A percentile compares a stretch with the other conserved stretches of the same genome.
Evolutionary conservation across 352 stramenopile genomes (phyloP).

Genomic region (Pythium rhizo-oryzae): DNA sequence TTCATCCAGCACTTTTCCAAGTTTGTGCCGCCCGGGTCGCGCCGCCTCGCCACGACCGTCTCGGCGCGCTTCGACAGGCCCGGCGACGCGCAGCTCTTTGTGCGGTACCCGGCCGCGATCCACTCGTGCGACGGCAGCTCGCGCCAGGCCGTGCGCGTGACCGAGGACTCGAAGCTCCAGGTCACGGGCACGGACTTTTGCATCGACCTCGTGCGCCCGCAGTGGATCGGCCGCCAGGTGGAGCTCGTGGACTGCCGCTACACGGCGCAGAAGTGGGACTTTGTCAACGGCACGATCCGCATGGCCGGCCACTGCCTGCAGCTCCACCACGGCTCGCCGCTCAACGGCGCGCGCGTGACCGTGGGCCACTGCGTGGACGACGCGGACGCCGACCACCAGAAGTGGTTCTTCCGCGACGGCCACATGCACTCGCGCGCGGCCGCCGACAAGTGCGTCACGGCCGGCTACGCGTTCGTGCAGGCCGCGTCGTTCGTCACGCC

Average conservation of each 20-base stretch:
- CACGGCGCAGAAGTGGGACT: constrained; percentile 70
- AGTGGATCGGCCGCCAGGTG: constrained; percentile 62
- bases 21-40: constrained; percentile 79
- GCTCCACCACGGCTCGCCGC: constrained; percentile 64
- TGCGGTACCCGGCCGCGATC: constrained; percentile 62
- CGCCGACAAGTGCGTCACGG: constrained; percentile 72
- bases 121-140: constrained; percentile 68
- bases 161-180: constrained; percentile 71
- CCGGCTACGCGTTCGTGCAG: constrained; percentile 78
- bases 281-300: constrained; percentile 53
- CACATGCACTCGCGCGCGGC: constrained; percentile 52
- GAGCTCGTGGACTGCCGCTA: constrained; percentile 71
- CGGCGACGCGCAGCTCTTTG: constrained; percentile 63
- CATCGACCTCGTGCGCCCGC: constrained; percentile 50
- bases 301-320: constrained; percentile 69
- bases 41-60: constrained; percentile 63
- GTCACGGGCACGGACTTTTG: constrained; percentile 64
- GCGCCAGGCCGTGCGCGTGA: constrained; percentile 59
- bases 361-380: constrained; percentile 50
- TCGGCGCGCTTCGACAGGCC: constrained; percentile 48
- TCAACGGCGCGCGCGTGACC: constrained; percentile 55
- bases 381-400: constrained; percentile 42
- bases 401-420: constrained; percentile 66
- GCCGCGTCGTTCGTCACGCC: constrained; percentile 72
- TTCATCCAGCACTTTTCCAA: constrained; percentile 92